Conservation (phyloP, 129 eudicot species). For the Flaveria brownii region DNA sequence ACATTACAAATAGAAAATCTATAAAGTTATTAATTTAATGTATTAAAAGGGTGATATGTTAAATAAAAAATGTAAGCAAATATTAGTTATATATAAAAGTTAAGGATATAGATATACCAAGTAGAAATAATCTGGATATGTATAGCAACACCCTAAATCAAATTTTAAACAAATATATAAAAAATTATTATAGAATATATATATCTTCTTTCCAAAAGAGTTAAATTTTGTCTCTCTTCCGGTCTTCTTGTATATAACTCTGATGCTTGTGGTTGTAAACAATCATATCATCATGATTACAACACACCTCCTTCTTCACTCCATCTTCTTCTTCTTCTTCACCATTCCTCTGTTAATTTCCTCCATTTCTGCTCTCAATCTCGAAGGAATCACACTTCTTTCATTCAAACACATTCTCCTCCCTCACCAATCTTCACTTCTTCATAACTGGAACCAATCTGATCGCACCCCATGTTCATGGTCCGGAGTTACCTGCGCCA, state of each 20-base stretch:
- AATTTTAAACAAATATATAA: too few species aligned
- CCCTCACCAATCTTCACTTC: conserved; percentile 59
- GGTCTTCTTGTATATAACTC: not conserved
- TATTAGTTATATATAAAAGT: too few species aligned
- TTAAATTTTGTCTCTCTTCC: not conserved
- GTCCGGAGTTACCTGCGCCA: conserved; percentile 76
- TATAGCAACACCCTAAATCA: too few species aligned
- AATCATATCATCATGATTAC: conserved; percentile 36
- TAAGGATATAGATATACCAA: too few species aligned
- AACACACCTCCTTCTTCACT: conserved; percentile 4
- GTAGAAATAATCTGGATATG: too few species aligned
- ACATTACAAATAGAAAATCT: too few species aligned
- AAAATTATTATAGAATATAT: too few species aligned
- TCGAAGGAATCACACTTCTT: conserved; percentile 71
- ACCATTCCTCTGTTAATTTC: conserved; percentile 27
- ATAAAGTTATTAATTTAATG: too few species aligned
- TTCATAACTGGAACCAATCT: conserved; percentile 65
- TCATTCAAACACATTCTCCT: conserved; percentile 68
- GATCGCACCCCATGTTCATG: conserved; percentile 77
- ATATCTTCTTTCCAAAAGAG: not conserved
- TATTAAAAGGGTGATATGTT: too few species aligned
- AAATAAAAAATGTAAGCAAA: too few species aligned
- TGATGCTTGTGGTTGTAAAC: not conserved
- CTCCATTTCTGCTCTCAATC: conserved; percentile 51
- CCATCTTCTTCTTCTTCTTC: conserved; percentile 15